Base-by-base conservation (phyloP, 225 moss, liverwort and hornwort species). In the Polytrichum commune region DNA sequence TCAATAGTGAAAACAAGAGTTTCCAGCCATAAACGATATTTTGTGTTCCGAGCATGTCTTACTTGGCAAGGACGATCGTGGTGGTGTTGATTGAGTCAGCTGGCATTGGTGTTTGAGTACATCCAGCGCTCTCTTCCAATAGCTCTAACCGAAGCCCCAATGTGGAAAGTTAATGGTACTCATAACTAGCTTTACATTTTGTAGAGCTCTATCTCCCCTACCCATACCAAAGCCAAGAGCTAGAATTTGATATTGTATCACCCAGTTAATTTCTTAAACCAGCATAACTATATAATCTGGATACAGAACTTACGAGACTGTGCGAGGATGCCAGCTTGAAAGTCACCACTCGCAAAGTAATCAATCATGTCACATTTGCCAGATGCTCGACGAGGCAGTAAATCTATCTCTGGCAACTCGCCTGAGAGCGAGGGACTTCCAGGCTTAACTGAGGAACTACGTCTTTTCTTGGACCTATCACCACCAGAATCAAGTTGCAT, bases 261-360 rank as follows among this genome's bases (percentile, higher is more conserved):
- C 62, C 4, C 62, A 62, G 62, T 62, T 27, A 23, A 62, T 62
- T 7, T 6, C 27, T 23, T 13, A 35, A 35, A 46, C 13, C 46
- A 46, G 13, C 0, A 35, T 35, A 9, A 35, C 4, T 46, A 46
- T 46, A 4, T 13, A 16, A 24, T 66, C 38, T 66, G 16, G n/a
- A 23, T 68, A 54, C 27, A 33, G 35, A 70, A 75, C 84, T 77
- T 82, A 87, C 87, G 81, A 64, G 84, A 84, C 72, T 87, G 87
- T 55, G 87, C 74, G 23, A 84, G 87, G 62, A 84, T 87, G 67
- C 84, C 87, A 58, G 81, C 81, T 79, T 87, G 77, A 55, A 87
- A 84, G 75, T 84, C 87, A 28, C 79, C 84, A 53, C 81, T 79
- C 22, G 81, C 84, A 29, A 87, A 87, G 75, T 84, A 82, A 27